These are phyloP conservation scores for Austropuccinia psidii DNA, from an alignment of 1,284 basidiomycete genomes.

Conservation along the genomic window DNA sequence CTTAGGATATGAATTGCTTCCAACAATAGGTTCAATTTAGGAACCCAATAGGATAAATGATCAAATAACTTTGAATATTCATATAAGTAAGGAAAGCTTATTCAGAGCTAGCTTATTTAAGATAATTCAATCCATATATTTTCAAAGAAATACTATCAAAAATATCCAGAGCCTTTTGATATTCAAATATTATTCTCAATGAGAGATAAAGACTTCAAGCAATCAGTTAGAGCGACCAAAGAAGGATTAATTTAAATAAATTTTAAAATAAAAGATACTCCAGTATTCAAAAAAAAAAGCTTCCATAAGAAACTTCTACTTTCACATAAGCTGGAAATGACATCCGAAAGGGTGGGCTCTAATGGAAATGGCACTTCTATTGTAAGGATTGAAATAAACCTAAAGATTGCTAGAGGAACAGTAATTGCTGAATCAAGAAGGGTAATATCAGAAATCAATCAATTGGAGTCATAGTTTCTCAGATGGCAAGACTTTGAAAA, in stretches of 20 bases:
- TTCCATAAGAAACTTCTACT: not conserved
- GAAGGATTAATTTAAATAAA: not conserved
- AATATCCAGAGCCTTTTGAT: no score
- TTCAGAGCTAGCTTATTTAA: no score
- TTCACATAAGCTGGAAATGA: not conserved
- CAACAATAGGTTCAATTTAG: no score
- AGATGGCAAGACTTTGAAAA: not conserved
- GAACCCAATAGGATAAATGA: no score
- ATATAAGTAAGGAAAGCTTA: no score
- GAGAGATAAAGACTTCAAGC: not conserved
- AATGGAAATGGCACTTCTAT: conserved; percentile 14
- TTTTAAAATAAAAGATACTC: not conserved
- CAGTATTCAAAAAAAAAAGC: not conserved
- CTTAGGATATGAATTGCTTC: no score
- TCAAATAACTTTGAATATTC: no score
- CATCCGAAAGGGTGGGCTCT: not conserved
- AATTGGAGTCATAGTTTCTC: not conserved
- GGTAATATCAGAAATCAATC: not conserved
- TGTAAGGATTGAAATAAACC: not conserved
- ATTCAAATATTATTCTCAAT: not conserved
- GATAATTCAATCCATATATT: no score
- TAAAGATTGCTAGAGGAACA: not conserved
- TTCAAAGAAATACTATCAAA: no score
- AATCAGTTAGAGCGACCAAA: not conserved
- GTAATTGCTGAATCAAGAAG: not conserved